Conservation (phyloP, 2,329 filamentous ascomycete genomes). For the Didymella pomorum region DNA sequence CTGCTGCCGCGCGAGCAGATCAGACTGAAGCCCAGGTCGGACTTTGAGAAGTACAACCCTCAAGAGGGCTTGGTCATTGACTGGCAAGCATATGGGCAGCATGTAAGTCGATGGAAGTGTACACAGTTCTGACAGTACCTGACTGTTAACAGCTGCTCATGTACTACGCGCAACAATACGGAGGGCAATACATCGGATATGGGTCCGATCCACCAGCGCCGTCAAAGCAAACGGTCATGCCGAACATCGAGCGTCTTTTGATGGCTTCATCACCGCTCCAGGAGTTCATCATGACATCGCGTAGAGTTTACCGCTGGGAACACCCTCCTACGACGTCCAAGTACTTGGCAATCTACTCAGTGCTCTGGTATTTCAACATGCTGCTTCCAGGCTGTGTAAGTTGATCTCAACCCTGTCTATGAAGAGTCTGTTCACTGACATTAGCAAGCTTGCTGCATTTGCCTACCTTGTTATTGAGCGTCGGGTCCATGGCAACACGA, state of each 20-base stretch:
- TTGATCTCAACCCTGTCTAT: background rate
- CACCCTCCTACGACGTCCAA: constrained; percentile 39
- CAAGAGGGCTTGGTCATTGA: constrained; percentile 30
- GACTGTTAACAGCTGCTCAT: constrained; percentile 36
- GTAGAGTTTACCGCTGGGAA: constrained; percentile 51
- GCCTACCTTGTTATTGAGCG: constrained; percentile 38
- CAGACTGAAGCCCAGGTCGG: constrained; percentile 28
- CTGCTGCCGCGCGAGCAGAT: constrained; percentile 33
- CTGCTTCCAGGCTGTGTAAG: constrained; percentile 40
- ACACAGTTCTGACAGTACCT: background rate
- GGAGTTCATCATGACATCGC: constrained; percentile 44
- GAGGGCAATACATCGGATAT: constrained; percentile 51
- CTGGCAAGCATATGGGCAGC: constrained; percentile 40
- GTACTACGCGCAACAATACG: constrained; percentile 43
- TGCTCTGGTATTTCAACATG: constrained; percentile 39
- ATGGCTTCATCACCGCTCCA: constrained; percentile 51
- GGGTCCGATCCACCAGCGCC: constrained; percentile 40
- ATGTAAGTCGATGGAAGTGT: constrained; percentile 28
- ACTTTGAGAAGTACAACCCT: constrained; percentile 35
- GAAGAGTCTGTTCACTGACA: background rate
- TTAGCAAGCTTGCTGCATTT: constrained; percentile 29
- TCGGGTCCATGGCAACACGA: constrained; percentile 27
- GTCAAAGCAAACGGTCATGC: constrained; percentile 45
- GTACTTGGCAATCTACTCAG: constrained; percentile 38
- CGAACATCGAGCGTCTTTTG: constrained; percentile 49